Evolutionary conservation across 768 basidiomycete species (phyloP).

Genomic region (Trametes cingulata): DNA sequence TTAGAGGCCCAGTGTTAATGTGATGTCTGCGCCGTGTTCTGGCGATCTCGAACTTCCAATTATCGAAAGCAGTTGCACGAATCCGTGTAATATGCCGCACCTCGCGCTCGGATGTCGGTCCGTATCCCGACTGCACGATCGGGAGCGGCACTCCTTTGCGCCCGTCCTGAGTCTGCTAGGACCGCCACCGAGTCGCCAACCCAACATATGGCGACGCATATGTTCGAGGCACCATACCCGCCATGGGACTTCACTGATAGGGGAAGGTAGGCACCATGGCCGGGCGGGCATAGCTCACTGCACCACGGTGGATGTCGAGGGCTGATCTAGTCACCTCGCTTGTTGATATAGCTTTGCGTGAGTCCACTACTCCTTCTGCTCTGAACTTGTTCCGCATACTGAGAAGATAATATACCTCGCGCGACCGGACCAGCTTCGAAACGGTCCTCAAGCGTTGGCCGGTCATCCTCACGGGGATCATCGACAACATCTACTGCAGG

Average conservation of each 20-base stretch:
- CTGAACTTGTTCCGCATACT: not conserved
- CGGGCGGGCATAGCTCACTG: too few relatives aligned
- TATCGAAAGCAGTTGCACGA: too few relatives aligned
- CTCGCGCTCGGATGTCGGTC: too few relatives aligned
- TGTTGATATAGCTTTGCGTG: conserved; percentile 59
- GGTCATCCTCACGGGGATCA: conserved; percentile 76
- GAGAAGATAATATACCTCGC: too few relatives aligned
- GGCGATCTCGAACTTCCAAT: too few relatives aligned
- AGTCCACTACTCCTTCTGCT: conserved; percentile 26
- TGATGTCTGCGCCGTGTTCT: not conserved
- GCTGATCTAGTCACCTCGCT: not conserved
- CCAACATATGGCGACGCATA: too few relatives aligned
- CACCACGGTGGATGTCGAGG: not conserved
- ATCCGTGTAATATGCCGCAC: too few relatives aligned
- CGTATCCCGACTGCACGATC: too few relatives aligned
- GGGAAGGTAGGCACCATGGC: conserved; percentile 48
- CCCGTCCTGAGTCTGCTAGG: not conserved
- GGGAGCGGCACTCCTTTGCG: too few relatives aligned
- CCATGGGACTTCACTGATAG: conserved; percentile 78
- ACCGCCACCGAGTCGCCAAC: not conserved
- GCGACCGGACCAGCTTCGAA: conserved; percentile 53
- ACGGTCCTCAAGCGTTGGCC: conserved; percentile 83
- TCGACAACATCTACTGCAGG: conserved; percentile 71
- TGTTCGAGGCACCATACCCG: conserved; percentile 57
- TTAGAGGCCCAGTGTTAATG: conserved; percentile 7